These are phyloP conservation scores for Brachypodium distachyon DNA, from an alignment of 202 grass and related monocot species.

Conservation along the genomic window DNA sequence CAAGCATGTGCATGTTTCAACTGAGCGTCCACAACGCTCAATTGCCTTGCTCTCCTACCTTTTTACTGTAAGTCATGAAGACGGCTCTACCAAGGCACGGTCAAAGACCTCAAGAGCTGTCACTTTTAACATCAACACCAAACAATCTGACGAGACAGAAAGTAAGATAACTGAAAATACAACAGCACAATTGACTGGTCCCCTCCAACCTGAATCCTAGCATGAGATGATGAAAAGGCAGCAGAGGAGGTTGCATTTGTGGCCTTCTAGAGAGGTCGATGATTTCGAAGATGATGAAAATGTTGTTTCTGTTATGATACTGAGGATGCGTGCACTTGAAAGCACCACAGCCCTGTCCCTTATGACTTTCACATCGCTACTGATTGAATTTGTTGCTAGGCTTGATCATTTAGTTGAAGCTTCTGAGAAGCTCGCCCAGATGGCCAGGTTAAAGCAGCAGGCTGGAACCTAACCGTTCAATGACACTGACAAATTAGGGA, in stretches of 20 bases:
- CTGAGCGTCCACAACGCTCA: conserved; percentile 55
- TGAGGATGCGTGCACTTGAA: conserved; percentile 61
- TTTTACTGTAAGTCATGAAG: conserved; percentile 40
- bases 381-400: conserved; percentile 79
- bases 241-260: conserved; percentile 66
- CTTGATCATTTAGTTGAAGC: conserved; percentile 90
- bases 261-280: conserved; percentile 55
- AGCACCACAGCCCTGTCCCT: conserved; percentile 65
- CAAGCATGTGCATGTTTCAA: conserved; percentile 60
- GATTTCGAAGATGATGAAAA: conserved; percentile 37
- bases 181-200: not conserved
- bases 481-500: not conserved
- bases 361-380: conserved; percentile 55
- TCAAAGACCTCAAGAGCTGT: conserved; percentile 26
- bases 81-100: conserved; percentile 17
- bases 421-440: conserved; percentile 54
- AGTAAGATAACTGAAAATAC: not conserved
- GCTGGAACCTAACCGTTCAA: conserved; percentile 33
- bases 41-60: conserved; percentile 71
- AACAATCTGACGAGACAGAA: conserved; percentile 23
- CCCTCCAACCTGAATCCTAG: conserved; percentile 40
- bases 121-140: conserved; percentile 34
- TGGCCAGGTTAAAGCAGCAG: conserved; percentile 68
- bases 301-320: conserved; percentile 24
- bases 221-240: conserved; percentile 55